These are phyloP conservation scores for Syzygium aromaticum DNA, from an alignment of 345 rosid genomes.

Conservation along the genomic window DNA sequence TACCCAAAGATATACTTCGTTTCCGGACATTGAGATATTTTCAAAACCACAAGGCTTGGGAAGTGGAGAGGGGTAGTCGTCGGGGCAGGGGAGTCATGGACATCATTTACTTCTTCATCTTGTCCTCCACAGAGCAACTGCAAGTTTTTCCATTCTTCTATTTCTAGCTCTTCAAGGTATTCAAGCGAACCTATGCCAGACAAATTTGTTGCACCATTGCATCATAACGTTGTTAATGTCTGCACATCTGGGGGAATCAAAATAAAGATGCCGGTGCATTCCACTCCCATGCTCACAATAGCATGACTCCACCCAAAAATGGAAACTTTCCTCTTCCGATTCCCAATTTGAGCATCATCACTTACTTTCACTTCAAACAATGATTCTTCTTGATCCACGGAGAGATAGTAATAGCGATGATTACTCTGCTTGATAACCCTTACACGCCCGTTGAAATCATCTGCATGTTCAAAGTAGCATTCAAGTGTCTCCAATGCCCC, in stretches of 20 bases:
- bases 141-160: no score
- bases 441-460: not conserved
- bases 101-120: not conserved
- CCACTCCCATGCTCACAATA: not conserved
- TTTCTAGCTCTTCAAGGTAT: no score
- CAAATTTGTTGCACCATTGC: no score
- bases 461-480: not conserved
- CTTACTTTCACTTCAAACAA: no score
- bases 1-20: not conserved
- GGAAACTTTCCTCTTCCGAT: fast-evolving
- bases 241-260: not conserved
- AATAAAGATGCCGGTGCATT: not conserved
- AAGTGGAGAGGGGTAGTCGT: fast-evolving
- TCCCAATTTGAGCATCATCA: no score
- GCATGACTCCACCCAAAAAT: not conserved
- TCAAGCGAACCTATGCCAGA: no score
- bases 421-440: not conserved
- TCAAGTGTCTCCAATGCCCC: not conserved
- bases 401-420: not conserved
- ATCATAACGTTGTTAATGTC: fast-evolving
- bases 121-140: not conserved
- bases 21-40: fast-evolving
- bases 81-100: not conserved
- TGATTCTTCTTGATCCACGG: no score
- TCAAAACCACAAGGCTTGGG: not conserved